Evolutionary conservation across 495 filamentous ascomycete species (phyloP), one percentile per base, ranked within the genome.

Genomic region (Neurospora cerealis): DNA sequence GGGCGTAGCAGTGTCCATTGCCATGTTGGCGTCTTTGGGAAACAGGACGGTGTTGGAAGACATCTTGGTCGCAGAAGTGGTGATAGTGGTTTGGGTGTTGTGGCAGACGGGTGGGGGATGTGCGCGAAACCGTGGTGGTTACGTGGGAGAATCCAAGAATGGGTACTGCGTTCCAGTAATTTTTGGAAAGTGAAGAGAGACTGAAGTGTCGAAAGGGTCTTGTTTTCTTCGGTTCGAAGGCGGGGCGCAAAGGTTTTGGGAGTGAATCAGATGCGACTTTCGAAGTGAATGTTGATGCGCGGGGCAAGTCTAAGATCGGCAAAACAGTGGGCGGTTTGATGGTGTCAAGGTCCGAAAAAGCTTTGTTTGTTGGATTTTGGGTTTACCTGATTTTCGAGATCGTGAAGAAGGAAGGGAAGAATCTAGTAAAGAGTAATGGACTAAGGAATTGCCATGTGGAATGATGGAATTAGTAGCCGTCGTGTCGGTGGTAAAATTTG

Each of bases 21-120:
- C 79, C 72, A 78, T 80, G 80, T 92, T 92, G 80, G 85, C 82
- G 83, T 92, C 89, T 76, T 87, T 86, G 74, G 85, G 81, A 42
- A 83, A 79, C 77, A 92, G 88, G 72, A 87, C 81, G 28, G 54
- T 66, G 81, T 81, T 86, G 78, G 80, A 77, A 70, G 83, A 78
- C 76, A 80, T 80, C 9, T 72, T 77, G 62, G 15, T 39, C 38
- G 21, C 9, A 21, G 21, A 46, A 21, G 24, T 74, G 54, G 46
- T n/a, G 46, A 3, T 70, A n/a, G 7, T 75, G 71, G 15, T 32
- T 54, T 19, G 34, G 28, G 13, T 44, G 40, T 44, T 37, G 28
- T 32, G 24, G 44, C 9, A 34, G 72, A 40, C 48, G 60, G 72
- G 66, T 74, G 73, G 28, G 54, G 36, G 8, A 46, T 32, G 54